Base-by-base conservation (phyloP, 148 eudicot species). In the Spergularia marina region DNA sequence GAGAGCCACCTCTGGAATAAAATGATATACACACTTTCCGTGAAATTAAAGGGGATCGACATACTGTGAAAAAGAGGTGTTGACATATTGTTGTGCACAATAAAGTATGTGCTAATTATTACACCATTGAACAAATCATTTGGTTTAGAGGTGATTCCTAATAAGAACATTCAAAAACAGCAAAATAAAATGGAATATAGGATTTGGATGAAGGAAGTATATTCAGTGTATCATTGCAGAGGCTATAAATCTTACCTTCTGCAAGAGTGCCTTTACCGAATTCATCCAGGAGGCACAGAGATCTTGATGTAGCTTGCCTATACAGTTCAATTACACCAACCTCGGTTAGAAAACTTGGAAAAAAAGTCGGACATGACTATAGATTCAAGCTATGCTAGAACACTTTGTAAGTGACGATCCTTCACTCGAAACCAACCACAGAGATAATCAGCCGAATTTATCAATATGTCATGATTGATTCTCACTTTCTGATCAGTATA, bases 211-310 rank as follows among this genome's bases (percentile, higher is more conserved):
- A 75, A 61, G 1, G 5, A 0, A 40, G 39, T 47, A 59, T 39
- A 63, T 17, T 18, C 52, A 53, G 14, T 36, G 44, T 14, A 36
- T 44, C 21, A 30, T 70, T 49, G 65, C 13, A 63, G 63, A 74
- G 53, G 68, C 18, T 68, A 21, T 15, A 49, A 77, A 64, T 23
- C 75, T 74, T 73, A 91, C 98, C 98, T 89, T 89, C 98, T 72
- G 98, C 86, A 58, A 94, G 96, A 76, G 98, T 94, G 73, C 98
- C 98, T 85, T 94, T 94, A 30, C 98, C 98, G 66, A 94, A 94
- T 84, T 94, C 98, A 77, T 94, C 98, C 84, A 94, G 69, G 73
- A 94, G 88, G 78, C 98, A 94, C 73, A 94, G 84, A 74, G 98
- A 94, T 57, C 82, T 85, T 65, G 91, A 76, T 49, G 91, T 91